phyloP scores from a whole-genome alignment of 495 filamentous ascomycete genomes.

The Neurospora tetraspora region DNA sequence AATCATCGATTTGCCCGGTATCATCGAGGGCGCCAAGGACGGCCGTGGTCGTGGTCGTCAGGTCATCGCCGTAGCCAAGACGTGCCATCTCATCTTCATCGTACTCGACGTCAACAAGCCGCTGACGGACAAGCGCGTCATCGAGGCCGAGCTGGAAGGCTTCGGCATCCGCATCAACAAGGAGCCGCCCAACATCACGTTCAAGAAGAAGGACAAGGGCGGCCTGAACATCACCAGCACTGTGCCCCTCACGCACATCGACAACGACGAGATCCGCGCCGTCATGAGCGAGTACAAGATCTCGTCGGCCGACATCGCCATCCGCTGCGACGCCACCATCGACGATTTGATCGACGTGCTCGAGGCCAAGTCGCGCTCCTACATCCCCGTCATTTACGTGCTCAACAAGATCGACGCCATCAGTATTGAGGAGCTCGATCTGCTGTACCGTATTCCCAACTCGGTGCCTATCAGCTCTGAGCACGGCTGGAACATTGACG shows the following conservation, averaged over 20 bases:
- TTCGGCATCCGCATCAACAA: constrained; percentile 99
- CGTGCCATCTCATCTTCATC: constrained; percentile 97
- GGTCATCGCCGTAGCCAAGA: constrained; percentile 98
- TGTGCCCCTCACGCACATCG: constrained; percentile 81
- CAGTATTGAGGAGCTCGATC: constrained; percentile 91
- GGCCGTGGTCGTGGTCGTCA: constrained; percentile 96
- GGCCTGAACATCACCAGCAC: constrained; percentile 92
- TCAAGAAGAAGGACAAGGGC: constrained; percentile 99
- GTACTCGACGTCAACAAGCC: constrained; percentile 98
- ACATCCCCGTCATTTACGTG: constrained; percentile 96
- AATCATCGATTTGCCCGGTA: constrained; percentile 97
- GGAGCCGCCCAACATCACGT: constrained; percentile 89
- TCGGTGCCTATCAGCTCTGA: constrained; percentile 94
- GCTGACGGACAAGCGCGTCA: constrained; percentile 90
- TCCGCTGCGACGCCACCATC: constrained; percentile 82
- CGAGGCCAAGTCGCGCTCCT: constrained; percentile 88
- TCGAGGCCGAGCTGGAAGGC: constrained; percentile 93
- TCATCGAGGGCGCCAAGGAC: constrained; percentile 97
- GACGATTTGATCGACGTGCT: constrained; percentile 90
- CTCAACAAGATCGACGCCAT: constrained; percentile 99
- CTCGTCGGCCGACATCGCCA: constrained; percentile 92
- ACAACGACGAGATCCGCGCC: constrained; percentile 91
- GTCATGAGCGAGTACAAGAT: constrained; percentile 97
- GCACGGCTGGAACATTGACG: constrained; percentile 97
- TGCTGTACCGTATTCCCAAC: constrained; percentile 93